A percentile compares a stretch with the other conserved stretches of the same genome.
phyloP scores from a whole-genome alignment of 768 basidiomycete species.

The Hemileccinum impolitum region DNA sequence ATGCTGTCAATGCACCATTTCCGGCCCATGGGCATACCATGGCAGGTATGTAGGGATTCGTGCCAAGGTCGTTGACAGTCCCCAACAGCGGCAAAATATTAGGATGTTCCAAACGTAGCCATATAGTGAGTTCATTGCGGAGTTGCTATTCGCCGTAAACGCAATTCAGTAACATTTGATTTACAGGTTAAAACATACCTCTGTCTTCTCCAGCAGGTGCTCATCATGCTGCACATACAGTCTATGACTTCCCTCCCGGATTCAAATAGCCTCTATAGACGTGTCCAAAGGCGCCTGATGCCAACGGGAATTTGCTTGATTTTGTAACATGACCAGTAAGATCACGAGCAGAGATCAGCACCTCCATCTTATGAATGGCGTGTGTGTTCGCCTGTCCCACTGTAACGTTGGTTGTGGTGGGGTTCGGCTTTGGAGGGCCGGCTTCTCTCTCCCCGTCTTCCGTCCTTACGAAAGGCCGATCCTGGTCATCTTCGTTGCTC shows the following conservation, averaged over 20 bases:
- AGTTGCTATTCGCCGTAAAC: background rate
- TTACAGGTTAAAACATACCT: background rate
- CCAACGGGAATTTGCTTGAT: background rate
- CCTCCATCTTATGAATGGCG: too few species aligned
- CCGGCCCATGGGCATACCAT: slow-evolving; percentile 2
- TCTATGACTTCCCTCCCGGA: background rate
- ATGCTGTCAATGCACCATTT: background rate
- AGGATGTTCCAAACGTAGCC: background rate
- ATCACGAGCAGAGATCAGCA: background rate
- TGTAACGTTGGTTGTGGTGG: too few species aligned
- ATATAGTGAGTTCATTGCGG: background rate
- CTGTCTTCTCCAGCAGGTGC: background rate
- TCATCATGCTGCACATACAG: background rate
- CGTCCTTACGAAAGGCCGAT: too few species aligned
- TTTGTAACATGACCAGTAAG: background rate
- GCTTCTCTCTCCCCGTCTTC: too few species aligned
- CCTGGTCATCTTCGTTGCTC: too few species aligned
- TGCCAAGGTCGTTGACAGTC: background rate
- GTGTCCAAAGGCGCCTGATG: background rate
- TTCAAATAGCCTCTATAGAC: background rate
- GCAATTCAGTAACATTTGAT: background rate
- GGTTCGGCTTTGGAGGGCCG: too few species aligned
- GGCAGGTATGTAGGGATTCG: background rate
- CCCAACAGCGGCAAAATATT: background rate
- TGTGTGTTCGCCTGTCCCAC: too few species aligned